Base-by-base conservation (phyloP, 768 basidiomycete genomes). In the Daedaleopsis nitida region DNA sequence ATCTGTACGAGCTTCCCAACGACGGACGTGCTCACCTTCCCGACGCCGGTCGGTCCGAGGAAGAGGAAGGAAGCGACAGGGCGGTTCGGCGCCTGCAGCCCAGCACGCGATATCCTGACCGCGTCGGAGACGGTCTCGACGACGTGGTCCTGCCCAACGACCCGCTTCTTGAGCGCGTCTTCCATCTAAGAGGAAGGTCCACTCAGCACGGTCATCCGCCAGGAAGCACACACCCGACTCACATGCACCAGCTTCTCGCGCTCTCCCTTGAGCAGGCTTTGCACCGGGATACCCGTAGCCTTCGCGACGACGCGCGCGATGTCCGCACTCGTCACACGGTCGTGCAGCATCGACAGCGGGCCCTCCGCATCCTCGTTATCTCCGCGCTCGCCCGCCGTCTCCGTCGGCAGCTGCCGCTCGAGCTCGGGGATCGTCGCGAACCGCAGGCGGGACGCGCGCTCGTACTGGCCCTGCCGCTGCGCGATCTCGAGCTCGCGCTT, bases 51-150 rank as follows among this genome's bases (percentile, higher is more conserved):
- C 0, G 94, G 91, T 1, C 93, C 93, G 58, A 92, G 74, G 80
- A 97, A 94, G 47, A 97, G 78, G 85, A 97, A 96, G 1, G 92
- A 94, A 3, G 96, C 94, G 17, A 96, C 88, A 1, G 96, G 96
- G 16, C 94, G 80, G 66, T 91, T 91, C 8, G 93, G 91, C 1
- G 92, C 90, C 67, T 94, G 89, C 19, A 98, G 73, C 0, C 96
- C 96, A 3, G 95, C 92, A 52, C 96, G 86, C 34, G 94, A 96
- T 54, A 98, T 91, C 17, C 94, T 85, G 23, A 98, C 92, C 14
- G 96, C 94, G 67, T 97, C 91, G 59, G 90, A 88, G 65, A 97
- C 86, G 5, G 94, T 86, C 1, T 81, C 72, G 32, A 98, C 82
- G n/a, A 94, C 91, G 65, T 94, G 87, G 60, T 94, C 89, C 71